A percentile compares a stretch with the other conserved stretches of the same genome.
phyloP scores from a whole-genome alignment of 805 yeast genomes.

The Candida parachauliodes region DNA sequence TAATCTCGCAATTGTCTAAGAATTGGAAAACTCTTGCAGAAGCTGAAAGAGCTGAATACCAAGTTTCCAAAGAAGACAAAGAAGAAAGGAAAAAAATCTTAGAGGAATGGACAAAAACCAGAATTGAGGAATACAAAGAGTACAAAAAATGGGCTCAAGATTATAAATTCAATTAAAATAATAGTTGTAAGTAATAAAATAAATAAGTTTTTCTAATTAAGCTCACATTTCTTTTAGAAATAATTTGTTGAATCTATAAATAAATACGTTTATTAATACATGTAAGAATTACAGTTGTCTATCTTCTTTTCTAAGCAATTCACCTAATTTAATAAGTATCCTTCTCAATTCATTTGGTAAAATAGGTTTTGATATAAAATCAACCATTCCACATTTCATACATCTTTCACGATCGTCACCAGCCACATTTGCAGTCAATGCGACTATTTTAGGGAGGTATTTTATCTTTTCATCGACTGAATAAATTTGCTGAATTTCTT shows the following conservation, averaged over 20 bases:
- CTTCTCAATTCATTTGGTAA: constrained; percentile 42
- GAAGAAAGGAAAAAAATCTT: constrained; percentile 18
- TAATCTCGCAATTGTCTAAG: constrained; percentile 21
- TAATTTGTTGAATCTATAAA: not conserved
- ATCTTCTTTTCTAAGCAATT: constrained; percentile 4
- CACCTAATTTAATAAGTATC: constrained; percentile 24
- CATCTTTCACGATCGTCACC: constrained; percentile 49
- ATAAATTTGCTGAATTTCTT: constrained; percentile 26
- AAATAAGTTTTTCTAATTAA: too few species aligned
- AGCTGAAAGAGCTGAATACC: constrained; percentile 25
- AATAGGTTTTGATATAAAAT: constrained; percentile 51
- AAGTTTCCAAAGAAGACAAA: constrained; percentile 16
- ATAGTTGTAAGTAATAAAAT: not conserved
- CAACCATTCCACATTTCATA: constrained; percentile 48
- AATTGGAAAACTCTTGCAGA: constrained; percentile 30
- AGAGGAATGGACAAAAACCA: constrained; percentile 28
- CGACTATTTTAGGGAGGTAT: constrained; percentile 38
- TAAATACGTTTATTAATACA: not conserved
- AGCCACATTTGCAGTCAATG: constrained; percentile 52
- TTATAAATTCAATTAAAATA: constrained; percentile 2
- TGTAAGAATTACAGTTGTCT: not conserved
- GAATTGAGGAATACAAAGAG: constrained; percentile 20
- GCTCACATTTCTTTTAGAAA: too few species aligned
- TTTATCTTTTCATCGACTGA: constrained; percentile 19
- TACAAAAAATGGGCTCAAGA: constrained; percentile 1